phyloP scores from a whole-genome alignment of 1,284 basidiomycete species.

The Sporisorium iseilematis-ciliati region DNA sequence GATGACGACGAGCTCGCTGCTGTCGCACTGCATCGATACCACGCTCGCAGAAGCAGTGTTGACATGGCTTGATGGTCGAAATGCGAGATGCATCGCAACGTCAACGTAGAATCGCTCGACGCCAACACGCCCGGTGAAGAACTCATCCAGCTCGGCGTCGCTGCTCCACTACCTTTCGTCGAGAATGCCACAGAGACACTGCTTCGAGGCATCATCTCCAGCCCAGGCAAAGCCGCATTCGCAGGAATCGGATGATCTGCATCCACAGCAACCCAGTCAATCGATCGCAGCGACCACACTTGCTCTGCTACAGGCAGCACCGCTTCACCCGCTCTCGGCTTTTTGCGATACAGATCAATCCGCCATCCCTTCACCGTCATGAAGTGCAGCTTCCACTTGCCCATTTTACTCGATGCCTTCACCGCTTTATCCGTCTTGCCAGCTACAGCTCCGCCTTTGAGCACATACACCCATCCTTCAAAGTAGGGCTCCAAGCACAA shows the following conservation, averaged over 20 bases:
- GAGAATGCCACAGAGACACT: constrained; percentile 36
- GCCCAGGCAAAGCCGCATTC: constrained; percentile 34
- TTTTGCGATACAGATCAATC: constrained; percentile 49
- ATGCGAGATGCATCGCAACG: constrained; percentile 44
- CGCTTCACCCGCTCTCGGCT: constrained; percentile 35
- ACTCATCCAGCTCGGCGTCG: neutral
- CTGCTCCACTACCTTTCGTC: neutral
- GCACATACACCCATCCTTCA: constrained; percentile 60
- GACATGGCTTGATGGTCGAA: constrained; percentile 52
- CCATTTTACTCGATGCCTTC: constrained; percentile 19
- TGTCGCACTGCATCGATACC: constrained; percentile 16
- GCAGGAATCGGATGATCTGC: constrained; percentile 11
- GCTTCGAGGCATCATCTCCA: constrained; percentile 26
- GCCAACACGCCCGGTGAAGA: neutral
- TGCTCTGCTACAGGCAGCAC: constrained; percentile 25
- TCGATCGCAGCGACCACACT: constrained; percentile 27
- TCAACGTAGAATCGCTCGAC: constrained; percentile 13
- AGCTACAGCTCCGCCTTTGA: constrained; percentile 36
- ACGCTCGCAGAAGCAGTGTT: constrained; percentile 39
- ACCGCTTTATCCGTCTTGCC: constrained; percentile 12
- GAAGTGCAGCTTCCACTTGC: constrained; percentile 62
- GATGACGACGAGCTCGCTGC: neutral
- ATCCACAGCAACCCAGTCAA: constrained; percentile 42
- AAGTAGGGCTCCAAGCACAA: constrained; percentile 49
- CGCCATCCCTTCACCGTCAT: constrained; percentile 52